A percentile compares a stretch with the other conserved stretches of the same genome.
Evolutionary conservation across 2,329 filamentous ascomycete species (phyloP).

Genomic region (Dryadomyces quercivorus): DNA sequence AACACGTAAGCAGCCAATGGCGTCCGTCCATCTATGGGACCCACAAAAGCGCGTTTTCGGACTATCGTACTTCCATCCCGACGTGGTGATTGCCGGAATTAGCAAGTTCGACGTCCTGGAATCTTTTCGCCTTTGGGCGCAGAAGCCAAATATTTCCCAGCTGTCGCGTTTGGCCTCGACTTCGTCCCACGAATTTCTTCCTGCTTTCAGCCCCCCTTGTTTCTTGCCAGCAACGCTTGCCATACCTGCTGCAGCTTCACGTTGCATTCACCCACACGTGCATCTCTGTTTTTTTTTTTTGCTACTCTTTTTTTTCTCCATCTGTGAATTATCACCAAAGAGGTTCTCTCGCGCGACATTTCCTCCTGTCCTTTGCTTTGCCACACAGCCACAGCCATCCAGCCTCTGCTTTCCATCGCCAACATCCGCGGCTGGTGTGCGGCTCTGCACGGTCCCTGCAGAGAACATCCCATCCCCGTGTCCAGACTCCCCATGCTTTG

Average conservation of each 20-base stretch:
- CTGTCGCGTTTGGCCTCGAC: neutral
- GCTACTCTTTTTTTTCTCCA: neutral
- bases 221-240: too few relatives aligned
- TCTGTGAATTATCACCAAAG: neutral
- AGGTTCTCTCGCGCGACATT: neutral
- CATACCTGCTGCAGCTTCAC: too few relatives aligned
- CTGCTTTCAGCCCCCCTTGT: neutral
- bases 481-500: neutral
- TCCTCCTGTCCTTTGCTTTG: neutral
- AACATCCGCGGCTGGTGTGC: neutral
- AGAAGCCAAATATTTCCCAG: neutral
- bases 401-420: neutral
- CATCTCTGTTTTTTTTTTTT: neutral
- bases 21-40: neutral
- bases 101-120: neutral
- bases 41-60: neutral
- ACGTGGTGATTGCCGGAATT: neutral
- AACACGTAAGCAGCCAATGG: neutral
- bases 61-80: neutral
- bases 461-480: neutral
- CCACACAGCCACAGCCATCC: neutral
- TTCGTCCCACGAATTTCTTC: neutral
- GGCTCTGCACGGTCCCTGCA: neutral
- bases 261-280: neutral
- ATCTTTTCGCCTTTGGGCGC: neutral